phyloP scores from a whole-genome alignment of 257 asterid species.

The Solanum etuberosum region DNA sequence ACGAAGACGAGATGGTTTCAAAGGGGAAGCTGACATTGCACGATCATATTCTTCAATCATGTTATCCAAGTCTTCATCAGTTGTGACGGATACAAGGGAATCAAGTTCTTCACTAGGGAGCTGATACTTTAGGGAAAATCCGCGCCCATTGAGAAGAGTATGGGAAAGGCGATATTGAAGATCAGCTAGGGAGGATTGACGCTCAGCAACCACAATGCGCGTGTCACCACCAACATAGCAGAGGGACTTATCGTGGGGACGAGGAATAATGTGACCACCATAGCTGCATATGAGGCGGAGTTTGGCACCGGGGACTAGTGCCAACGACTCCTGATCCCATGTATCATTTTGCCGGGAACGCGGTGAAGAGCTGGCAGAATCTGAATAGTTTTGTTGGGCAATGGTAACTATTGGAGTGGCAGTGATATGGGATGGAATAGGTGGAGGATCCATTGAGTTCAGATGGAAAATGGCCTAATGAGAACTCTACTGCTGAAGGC shows the following conservation, averaged over 20 bases:
- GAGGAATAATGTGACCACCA: slow-evolving; percentile 76
- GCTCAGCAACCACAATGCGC: slow-evolving; percentile 58
- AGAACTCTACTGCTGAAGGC: not conserved
- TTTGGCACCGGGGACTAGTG: slow-evolving; percentile 40
- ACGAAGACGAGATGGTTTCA: slow-evolving; percentile 51
- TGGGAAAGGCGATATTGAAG: slow-evolving; percentile 53
- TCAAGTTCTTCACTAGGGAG: slow-evolving; percentile 77
- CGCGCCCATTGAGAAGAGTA: slow-evolving; percentile 46
- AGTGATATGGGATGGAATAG: slow-evolving; percentile 11
- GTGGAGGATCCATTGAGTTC: slow-evolving; percentile 40
- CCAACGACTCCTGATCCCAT: slow-evolving; percentile 38
- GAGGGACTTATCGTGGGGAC: slow-evolving; percentile 66
- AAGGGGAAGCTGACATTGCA: slow-evolving; percentile 20
- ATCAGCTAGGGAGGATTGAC: slow-evolving; percentile 40
- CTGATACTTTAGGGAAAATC: slow-evolving; percentile 55
- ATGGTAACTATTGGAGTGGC: not conserved
- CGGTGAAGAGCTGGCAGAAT: slow-evolving; percentile 39
- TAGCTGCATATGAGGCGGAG: slow-evolving; percentile 75
- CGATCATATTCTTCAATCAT: slow-evolving; percentile 79
- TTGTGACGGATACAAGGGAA: slow-evolving; percentile 50
- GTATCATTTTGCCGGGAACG: slow-evolving; percentile 30
- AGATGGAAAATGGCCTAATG: not conserved
- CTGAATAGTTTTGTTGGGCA: slow-evolving; percentile 16
- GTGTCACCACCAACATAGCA: slow-evolving; percentile 77
- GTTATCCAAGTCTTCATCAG: slow-evolving; percentile 68